These are phyloP conservation scores for Neonectria faginata DNA, from an alignment of 2,329 filamentous ascomycete species.

Conservation along the genomic window DNA sequence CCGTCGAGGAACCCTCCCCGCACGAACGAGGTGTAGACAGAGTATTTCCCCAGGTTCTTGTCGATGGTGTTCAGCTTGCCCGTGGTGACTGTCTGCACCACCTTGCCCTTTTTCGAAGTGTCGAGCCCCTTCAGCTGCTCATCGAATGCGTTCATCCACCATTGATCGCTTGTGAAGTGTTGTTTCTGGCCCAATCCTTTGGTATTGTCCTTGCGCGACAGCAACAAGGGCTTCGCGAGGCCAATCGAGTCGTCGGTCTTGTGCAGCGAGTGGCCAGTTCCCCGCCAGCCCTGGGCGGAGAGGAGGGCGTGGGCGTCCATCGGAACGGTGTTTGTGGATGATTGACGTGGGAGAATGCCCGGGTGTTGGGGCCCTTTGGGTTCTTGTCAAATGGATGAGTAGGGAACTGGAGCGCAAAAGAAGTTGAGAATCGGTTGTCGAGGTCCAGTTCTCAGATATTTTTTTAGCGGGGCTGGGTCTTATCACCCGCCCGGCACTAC, in stretches of 20 bases:
- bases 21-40: conserved; percentile 87
- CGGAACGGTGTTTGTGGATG: not conserved
- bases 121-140: conserved; percentile 86
- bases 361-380: not conserved
- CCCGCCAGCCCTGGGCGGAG: conserved; percentile 88
- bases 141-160: conserved; percentile 97
- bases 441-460: conserved; percentile 16
- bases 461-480: conserved; percentile 47
- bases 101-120: conserved; percentile 66
- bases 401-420: conserved; percentile 8
- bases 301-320: conserved; percentile 92
- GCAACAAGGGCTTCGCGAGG: conserved; percentile 83
- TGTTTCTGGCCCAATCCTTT: conserved; percentile 84
- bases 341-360: not conserved
- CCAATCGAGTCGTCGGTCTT: conserved; percentile 78
- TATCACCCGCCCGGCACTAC: conserved; percentile 32
- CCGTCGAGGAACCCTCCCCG: conserved; percentile 81
- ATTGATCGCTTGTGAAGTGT: conserved; percentile 80
- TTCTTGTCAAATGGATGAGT: conserved; percentile 6
- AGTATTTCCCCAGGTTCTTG: conserved; percentile 67
- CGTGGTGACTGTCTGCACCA: conserved; percentile 67
- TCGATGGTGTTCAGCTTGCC: conserved; percentile 68
- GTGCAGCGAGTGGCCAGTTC: conserved; percentile 88
- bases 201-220: conserved; percentile 84
- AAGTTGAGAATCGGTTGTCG: conserved; percentile 6